These are phyloP conservation scores for Boechera retrofracta DNA, from an alignment of 345 rosid species.

Conservation along the genomic window DNA sequence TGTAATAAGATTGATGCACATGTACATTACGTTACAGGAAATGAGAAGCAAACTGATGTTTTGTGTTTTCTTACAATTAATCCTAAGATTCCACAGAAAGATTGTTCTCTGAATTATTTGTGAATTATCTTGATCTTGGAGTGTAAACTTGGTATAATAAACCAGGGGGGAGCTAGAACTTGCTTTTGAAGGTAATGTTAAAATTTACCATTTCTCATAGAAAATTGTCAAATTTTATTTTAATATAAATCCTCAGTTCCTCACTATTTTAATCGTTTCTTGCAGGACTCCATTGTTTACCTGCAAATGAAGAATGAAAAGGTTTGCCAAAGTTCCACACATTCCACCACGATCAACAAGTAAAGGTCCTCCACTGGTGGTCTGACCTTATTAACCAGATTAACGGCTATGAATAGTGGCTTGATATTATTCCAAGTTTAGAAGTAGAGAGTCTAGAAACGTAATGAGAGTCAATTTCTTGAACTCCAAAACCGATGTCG, in stretches of 20 bases:
- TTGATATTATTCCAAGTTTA: background rate
- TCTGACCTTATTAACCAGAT: slow-evolving; percentile 12
- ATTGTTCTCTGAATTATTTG: background rate
- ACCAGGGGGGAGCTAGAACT: background rate
- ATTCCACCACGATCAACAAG: slow-evolving; percentile 39
- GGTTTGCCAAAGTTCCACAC: slow-evolving; percentile 50
- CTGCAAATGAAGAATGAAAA: slow-evolving; percentile 60
- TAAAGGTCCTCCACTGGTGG: background rate
- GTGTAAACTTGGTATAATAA: background rate
- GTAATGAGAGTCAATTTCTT: background rate
- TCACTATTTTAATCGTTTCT: background rate
- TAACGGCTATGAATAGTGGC: background rate
- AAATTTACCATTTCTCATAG: background rate
- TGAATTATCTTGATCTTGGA: background rate
- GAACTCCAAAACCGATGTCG: background rate
- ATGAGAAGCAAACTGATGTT: background rate
- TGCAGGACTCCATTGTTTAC: slow-evolving; percentile 56
- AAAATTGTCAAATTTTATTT: background rate
- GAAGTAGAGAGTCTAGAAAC: background rate
- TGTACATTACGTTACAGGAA: slow-evolving; percentile 32
- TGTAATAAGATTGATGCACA: slow-evolving; percentile 28
- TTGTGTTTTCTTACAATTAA: background rate
- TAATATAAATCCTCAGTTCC: background rate
- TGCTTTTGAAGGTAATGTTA: background rate
- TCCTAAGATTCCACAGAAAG: background rate